Base-by-base conservation (phyloP, 768 basidiomycete species). In the Pilatotrama ljubarskyi region DNA sequence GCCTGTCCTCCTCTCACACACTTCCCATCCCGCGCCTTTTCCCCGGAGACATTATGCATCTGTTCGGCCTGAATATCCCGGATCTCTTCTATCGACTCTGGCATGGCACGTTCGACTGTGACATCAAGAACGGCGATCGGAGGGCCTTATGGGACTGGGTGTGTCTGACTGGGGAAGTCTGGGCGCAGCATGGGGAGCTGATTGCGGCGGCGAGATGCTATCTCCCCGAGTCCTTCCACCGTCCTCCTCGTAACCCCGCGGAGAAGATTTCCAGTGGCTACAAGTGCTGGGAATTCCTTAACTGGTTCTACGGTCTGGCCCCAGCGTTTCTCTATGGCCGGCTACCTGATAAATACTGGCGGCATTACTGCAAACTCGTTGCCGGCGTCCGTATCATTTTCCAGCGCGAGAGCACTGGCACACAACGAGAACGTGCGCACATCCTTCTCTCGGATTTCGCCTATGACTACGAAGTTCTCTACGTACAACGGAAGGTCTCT, bases 211-310 rank as follows among this genome's bases (percentile, higher is more conserved):
- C 71, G 1, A 68, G 62, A 0, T 61, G 62, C 0, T 78, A 72
- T 51, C 64, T 80, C 17, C 78, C 77, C n/a, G 69, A 71, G 0
- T 78, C 73, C 0, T 79, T 78, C 66, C 73, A 79, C 63, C 69
- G 73, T 1, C 73, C 77, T 18, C 80, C 78, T 3, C 72, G 76
- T 0, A 76, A 81, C 54, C 69, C 69, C 15, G 75, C 76, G 0
- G n/a, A n/a, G n/a, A n/a, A n/a, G n/a, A n/a, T n/a, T n/a, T n/a
- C n/a, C n/a, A n/a, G n/a, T n/a, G n/a, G 68, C 0, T 74, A 72
- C 63, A 74, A 74, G 48, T 67, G 70, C 14, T 64, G 60, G 51
- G 72, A 74, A 29, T 72, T 54, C 37, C 61, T 66, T 0, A 49
- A 50, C 0, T 72, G 68, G 41, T 25, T 74, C 22, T 71, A 55